A percentile compares a stretch with the other conserved stretches of the same genome.
Conservation (phyloP, 2,329 filamentous ascomycete species). For the Cytospora schulzeri region DNA sequence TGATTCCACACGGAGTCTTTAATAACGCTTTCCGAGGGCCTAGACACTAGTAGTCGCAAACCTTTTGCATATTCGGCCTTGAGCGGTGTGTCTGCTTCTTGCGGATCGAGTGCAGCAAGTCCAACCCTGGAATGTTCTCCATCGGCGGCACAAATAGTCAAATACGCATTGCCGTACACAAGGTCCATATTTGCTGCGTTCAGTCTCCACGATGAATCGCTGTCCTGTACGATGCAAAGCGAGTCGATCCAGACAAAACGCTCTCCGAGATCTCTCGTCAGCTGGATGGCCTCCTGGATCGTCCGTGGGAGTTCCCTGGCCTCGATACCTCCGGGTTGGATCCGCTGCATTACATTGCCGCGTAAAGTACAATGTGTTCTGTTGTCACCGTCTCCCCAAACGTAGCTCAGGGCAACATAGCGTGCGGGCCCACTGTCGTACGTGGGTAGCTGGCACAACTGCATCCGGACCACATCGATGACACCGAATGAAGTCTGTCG, state of each 20-base stretch:
- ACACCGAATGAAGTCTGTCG: slow-evolving; percentile 1
- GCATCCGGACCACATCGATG: background rate
- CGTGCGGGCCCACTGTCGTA: background rate
- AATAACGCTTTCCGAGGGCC: slow-evolving; percentile 31
- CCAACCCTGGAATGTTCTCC: slow-evolving; percentile 26
- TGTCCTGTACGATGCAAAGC: slow-evolving; percentile 8
- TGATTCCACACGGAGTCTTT: slow-evolving; percentile 37
- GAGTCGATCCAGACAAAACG: slow-evolving; percentile 6
- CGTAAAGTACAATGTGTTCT: background rate
- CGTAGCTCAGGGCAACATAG: background rate
- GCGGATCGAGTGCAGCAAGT: slow-evolving; percentile 5
- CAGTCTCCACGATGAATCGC: slow-evolving; percentile 32
- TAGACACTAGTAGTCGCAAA: slow-evolving; percentile 31
- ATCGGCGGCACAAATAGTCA: slow-evolving; percentile 40
- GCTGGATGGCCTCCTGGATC: background rate
- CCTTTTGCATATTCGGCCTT: slow-evolving; percentile 27
- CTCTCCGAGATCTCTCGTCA: background rate
- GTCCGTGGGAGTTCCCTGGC: background rate
- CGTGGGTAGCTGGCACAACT: background rate
- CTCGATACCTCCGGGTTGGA: background rate
- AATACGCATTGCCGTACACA: slow-evolving; percentile 37
- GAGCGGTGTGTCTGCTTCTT: slow-evolving; percentile 13
- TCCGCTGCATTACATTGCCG: background rate
- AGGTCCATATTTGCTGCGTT: slow-evolving; percentile 37
- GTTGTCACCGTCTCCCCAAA: background rate